phyloP scores from a whole-genome alignment of 768 basidiomycete genomes.

The Termitomyces titanicus region DNA sequence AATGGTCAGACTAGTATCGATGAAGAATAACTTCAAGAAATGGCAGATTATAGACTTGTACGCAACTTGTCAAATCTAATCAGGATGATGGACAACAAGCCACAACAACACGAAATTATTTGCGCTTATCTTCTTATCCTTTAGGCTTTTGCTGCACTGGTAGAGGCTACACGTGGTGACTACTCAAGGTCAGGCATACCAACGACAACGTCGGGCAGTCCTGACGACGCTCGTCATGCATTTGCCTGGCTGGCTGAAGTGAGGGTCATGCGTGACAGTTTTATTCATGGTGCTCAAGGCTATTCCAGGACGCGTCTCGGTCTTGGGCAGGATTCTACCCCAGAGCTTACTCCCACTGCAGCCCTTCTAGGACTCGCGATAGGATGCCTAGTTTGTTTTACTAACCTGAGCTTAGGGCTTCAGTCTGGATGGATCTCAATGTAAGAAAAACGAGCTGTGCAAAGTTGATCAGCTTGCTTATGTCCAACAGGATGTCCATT shows the following conservation, averaged over 20 bases:
- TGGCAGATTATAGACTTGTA: neutral
- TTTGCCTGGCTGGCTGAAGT: conserved; percentile 14
- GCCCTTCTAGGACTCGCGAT: conserved; percentile 77
- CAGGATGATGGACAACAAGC: conserved; percentile 12
- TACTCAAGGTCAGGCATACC: neutral
- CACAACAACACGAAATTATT: conserved; percentile 18
- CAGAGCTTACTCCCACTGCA: conserved; percentile 50
- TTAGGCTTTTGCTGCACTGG: too few relatives aligned
- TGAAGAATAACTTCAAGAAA: conserved; percentile 6
- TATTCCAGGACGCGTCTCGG: conserved; percentile 4
- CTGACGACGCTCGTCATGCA: conserved; percentile 3
- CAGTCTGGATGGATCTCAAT: conserved; percentile 92
- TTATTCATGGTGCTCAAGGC: neutral
- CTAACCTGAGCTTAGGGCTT: conserved; percentile 84
- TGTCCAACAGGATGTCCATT: conserved; percentile 79
- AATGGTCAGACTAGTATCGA: conserved; percentile 10
- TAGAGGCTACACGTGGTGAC: neutral
- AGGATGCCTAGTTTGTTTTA: conserved; percentile 86
- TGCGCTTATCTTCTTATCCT: neutral
- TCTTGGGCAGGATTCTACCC: conserved; percentile 22
- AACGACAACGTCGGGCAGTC: neutral
- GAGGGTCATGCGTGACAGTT: neutral
- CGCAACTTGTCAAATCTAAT: conserved; percentile 10
- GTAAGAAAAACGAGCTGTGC: conserved; percentile 36
- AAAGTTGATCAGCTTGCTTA: neutral